Conservation (phyloP, 768 basidiomycete species). For the Serendipita sp. region DNA sequence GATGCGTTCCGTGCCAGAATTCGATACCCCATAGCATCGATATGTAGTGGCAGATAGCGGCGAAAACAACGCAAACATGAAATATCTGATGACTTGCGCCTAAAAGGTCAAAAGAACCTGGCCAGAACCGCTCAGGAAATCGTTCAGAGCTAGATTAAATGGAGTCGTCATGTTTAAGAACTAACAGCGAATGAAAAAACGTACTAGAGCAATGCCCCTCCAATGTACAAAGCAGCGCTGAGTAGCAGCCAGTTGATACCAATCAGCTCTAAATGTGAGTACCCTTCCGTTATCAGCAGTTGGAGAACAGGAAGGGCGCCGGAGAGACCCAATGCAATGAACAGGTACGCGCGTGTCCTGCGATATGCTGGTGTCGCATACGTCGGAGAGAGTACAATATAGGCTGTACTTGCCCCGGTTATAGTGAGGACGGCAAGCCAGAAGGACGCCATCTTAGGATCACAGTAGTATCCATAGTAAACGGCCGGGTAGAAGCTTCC, state of each 20-base stretch:
- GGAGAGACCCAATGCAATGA: slow-evolving; percentile 59
- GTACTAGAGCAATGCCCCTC: slow-evolving; percentile 69
- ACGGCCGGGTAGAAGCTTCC: slow-evolving; percentile 67
- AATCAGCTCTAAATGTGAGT: slow-evolving; percentile 38
- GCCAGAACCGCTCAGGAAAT: slow-evolving; percentile 56
- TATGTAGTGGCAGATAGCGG: slow-evolving; percentile 49
- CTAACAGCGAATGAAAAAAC: slow-evolving; percentile 15
- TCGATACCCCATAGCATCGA: slow-evolving; percentile 39
- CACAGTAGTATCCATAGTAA: slow-evolving; percentile 65
- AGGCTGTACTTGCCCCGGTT: slow-evolving; percentile 39
- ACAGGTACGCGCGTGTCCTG: slow-evolving; percentile 58
- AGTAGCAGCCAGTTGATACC: slow-evolving; percentile 54
- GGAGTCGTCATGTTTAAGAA: slow-evolving; percentile 7
- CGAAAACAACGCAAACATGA: slow-evolving; percentile 61
- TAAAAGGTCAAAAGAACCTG: slow-evolving; percentile 66
- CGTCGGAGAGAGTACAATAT: slow-evolving; percentile 49
- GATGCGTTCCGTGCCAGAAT: slow-evolving; percentile 33
- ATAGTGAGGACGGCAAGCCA: slow-evolving; percentile 37
- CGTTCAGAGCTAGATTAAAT: slow-evolving; percentile 48
- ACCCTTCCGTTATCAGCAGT: slow-evolving; percentile 40
- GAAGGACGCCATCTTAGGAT: slow-evolving; percentile 32
- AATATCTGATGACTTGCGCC: slow-evolving; percentile 82
- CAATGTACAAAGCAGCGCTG: slow-evolving; percentile 60
- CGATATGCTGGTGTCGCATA: slow-evolving; percentile 62
- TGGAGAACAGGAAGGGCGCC: slow-evolving; percentile 56